These are phyloP conservation scores for Cryptococcus sp. DNA, from an alignment of 1,284 basidiomycete genomes.

Conservation along the genomic window DNA sequence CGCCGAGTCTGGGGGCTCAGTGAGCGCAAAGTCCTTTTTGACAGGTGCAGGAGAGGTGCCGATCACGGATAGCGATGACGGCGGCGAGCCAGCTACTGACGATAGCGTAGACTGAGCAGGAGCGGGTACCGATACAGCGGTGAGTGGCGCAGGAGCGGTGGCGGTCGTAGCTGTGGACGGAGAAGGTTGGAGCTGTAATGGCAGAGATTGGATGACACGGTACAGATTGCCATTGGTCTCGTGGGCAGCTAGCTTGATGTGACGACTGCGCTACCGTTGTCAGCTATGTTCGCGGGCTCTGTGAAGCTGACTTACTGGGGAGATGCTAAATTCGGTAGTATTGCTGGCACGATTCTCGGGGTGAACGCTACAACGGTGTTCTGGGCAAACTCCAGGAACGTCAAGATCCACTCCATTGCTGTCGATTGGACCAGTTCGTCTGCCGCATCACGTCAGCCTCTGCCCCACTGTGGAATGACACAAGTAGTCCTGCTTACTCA, in stretches of 20 bases:
- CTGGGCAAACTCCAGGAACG: constrained; percentile 83
- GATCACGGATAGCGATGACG: constrained; percentile 13
- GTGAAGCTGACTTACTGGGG: constrained; percentile 32
- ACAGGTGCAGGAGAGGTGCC: constrained; percentile 21
- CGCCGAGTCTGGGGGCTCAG: constrained; percentile 16
- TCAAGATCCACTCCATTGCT: constrained; percentile 86
- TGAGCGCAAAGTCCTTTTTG: constrained; percentile 31
- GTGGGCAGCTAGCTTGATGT: constrained; percentile 84
- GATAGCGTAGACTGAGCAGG: constrained; percentile 26
- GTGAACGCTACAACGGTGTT: constrained; percentile 94
- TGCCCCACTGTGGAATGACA: background rate
- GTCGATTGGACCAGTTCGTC: constrained; percentile 89
- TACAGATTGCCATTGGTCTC: constrained; percentile 84
- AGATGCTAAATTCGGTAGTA: constrained; percentile 88
- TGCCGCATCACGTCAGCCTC: constrained; percentile 42
- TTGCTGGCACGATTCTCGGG: constrained; percentile 85
- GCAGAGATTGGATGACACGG: constrained; percentile 80
- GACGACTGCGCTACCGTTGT: constrained; percentile 53
- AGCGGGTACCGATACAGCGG: constrained; percentile 22
- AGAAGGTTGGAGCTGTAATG: constrained; percentile 60
- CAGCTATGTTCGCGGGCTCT: background rate
- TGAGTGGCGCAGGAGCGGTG: constrained; percentile 17
- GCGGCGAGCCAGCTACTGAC: constrained; percentile 33
- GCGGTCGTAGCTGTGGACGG: constrained; percentile 11
- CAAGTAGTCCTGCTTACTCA: constrained; percentile 54